Conservation (phyloP, 345 rosid genomes). For the Aegle marmelos region DNA sequence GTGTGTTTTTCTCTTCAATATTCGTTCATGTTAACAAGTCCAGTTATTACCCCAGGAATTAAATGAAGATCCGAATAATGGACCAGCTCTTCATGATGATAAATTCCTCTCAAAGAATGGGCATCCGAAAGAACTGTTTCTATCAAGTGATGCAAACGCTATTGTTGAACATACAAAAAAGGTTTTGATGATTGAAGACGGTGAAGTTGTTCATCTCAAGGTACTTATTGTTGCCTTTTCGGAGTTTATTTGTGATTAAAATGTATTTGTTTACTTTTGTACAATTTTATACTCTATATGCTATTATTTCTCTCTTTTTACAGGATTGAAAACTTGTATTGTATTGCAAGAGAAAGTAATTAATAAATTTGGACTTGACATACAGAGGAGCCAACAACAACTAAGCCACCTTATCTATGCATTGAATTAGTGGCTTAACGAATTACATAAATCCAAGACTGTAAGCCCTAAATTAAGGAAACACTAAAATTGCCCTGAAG, state of each 20-base stretch:
- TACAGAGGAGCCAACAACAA: not conserved
- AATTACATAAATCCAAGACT: not conserved
- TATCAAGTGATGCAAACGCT: slow-evolving; percentile 87
- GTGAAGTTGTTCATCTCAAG: slow-evolving; percentile 88
- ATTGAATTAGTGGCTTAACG: not conserved
- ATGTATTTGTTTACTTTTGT: not conserved
- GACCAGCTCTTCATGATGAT: slow-evolving; percentile 59
- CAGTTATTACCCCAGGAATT: slow-evolving; percentile 45
- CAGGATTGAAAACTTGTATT: not conserved
- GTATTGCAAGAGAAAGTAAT: not conserved
- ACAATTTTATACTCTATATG: not conserved
- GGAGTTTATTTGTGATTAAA: not conserved
- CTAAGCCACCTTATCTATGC: not conserved
- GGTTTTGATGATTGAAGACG: slow-evolving; percentile 88
- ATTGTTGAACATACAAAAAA: slow-evolving; percentile 89
- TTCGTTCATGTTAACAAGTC: not conserved
- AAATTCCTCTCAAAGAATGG: slow-evolving; percentile 58
- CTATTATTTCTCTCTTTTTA: not conserved
- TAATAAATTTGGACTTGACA: not conserved
- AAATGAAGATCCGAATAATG: slow-evolving; percentile 40
- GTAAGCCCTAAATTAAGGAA: not conserved
- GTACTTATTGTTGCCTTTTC: slow-evolving; percentile 25
- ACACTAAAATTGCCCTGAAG: not conserved
- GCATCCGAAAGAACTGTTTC: slow-evolving; percentile 73
- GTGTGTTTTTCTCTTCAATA: not conserved